phyloP scores from a whole-genome alignment of 805 yeast genomes.

The Tetrapisispora iriomotensis region DNA sequence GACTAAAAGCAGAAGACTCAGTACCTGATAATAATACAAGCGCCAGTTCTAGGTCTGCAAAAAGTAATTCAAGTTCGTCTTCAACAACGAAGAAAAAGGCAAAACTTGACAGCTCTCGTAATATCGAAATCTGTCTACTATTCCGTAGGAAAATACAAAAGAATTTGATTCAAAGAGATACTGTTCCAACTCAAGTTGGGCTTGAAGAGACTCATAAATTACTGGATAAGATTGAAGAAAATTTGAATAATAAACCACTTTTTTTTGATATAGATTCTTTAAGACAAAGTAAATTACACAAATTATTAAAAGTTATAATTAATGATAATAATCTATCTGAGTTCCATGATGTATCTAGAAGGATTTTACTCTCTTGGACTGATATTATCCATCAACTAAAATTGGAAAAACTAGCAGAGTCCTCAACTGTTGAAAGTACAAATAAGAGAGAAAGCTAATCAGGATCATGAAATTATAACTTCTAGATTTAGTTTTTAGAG shows the following conservation, averaged over 20 bases:
- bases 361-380: slow-evolving; percentile 20
- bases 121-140: slow-evolving; percentile 21
- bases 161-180: slow-evolving; percentile 25
- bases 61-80: not conserved
- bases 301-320: slow-evolving; percentile 23
- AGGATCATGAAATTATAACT: not conserved
- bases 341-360: slow-evolving; percentile 23
- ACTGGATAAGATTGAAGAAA: slow-evolving; percentile 19
- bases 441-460: not conserved
- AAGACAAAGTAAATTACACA: slow-evolving; percentile 24
- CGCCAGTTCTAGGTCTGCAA: not conserved
- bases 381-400: slow-evolving; percentile 16
- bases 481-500: not conserved
- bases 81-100: slow-evolving; percentile 6
- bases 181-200: slow-evolving; percentile 19
- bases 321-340: slow-evolving; percentile 19
- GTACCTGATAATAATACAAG: not conserved
- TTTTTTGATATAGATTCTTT: slow-evolving; percentile 26
- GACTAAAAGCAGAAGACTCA: not conserved
- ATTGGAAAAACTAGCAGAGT: slow-evolving; percentile 14
- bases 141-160: slow-evolving; percentile 26
- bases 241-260: slow-evolving; percentile 18
- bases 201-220: slow-evolving; percentile 21
- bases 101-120: slow-evolving; percentile 19
- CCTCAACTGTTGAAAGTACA: too few relatives aligned